Percentiles rank a stretch among this genome's conserved stretches.
phyloP scores from a whole-genome alignment of 371 early-diverging fungal genomes.

The Lichtheimia hyalospora region DNA sequence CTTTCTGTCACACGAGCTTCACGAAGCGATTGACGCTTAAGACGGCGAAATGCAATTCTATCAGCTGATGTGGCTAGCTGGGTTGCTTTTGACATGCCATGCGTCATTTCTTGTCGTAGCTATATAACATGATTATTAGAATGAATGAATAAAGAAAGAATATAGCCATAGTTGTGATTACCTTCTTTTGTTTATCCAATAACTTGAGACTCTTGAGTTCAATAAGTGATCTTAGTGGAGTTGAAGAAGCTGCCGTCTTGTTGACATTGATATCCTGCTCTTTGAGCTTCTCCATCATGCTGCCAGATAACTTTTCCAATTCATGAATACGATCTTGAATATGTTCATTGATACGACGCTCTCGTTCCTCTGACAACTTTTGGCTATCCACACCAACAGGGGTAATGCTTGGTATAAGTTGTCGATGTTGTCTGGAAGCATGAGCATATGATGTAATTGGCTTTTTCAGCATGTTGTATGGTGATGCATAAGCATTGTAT shows the following conservation, averaged over 20 bases:
- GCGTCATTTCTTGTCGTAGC: slow-evolving; percentile 80
- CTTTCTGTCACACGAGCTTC: slow-evolving; percentile 92
- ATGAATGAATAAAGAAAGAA: neutral
- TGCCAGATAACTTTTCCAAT: slow-evolving; percentile 57
- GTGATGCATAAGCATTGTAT: slow-evolving; percentile 43
- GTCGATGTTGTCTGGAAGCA: slow-evolving; percentile 74
- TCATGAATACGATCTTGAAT: slow-evolving; percentile 76
- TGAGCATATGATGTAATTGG: slow-evolving; percentile 48
- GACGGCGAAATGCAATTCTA: slow-evolving; percentile 74
- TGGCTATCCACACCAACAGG: slow-evolving; percentile 80
- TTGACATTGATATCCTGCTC: neutral
- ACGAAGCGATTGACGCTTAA: slow-evolving; percentile 88
- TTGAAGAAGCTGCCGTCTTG: slow-evolving; percentile 8
- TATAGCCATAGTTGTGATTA: no score
- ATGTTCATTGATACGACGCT: slow-evolving; percentile 64
- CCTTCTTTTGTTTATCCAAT: slow-evolving; percentile 72
- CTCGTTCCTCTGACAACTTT: slow-evolving; percentile 71
- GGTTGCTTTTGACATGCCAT: slow-evolving; percentile 65
- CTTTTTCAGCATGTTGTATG: slow-evolving; percentile 55
- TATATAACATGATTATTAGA: slow-evolving; percentile 49
- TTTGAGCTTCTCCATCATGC: slow-evolving; percentile 13
- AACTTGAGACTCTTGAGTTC: slow-evolving; percentile 54
- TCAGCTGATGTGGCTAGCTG: slow-evolving; percentile 80
- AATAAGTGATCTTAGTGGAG: slow-evolving; percentile 14
- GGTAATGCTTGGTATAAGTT: slow-evolving; percentile 71